Evolutionary conservation across 495 filamentous ascomycete species (phyloP), one percentile per base, ranked within the genome.

Genomic region (Arthonia radiata): DNA sequence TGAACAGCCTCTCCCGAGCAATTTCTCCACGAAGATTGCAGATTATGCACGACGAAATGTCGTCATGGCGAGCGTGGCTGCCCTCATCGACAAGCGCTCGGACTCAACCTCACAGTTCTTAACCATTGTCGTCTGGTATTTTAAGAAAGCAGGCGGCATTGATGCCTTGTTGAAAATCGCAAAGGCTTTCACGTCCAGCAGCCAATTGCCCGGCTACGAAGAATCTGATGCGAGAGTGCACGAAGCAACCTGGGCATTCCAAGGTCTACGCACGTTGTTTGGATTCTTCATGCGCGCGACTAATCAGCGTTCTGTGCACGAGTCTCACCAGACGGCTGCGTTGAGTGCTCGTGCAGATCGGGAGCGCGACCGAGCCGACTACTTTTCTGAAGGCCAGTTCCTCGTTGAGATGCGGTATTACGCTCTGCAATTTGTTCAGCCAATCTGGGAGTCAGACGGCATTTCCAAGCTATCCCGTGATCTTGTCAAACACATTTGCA

Each of bases 381-480:
- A 61, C 35, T 80, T 76, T 38, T 57, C 67, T 10, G 50, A 69
- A 4, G 54, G 58, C 4, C 86, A 94, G 40, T 74, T 94, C 30
- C 42, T 91, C 7, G 71, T 99, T 17, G 86, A 94, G 42, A 50
- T 94, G 23, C 67, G 82, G 24, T 66, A 77, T 54, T 61, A 70
- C 16, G 65, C 93, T 24, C 43, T 93, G n/a, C 77, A 80, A 1
- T 67, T 74, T 29, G 59, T 79, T 25, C 64, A 56, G 28, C 57
- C 66, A 14, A 62, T 93, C 29, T 99, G 89, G 89, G 59, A 70
- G 30, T 82, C 78, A 4, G 60, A 64, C 15, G 48, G 75, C n/a
- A 58, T 75, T 12, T 80, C 86, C 32, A 78, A 78, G 35, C 71
- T 71, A 1, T 62, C 74, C 13, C 68, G 64, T 15, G 52, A 61